phyloP scores from a whole-genome alignment of 1,139 yeast genomes.

The Saccharomyces pastorianus region DNA sequence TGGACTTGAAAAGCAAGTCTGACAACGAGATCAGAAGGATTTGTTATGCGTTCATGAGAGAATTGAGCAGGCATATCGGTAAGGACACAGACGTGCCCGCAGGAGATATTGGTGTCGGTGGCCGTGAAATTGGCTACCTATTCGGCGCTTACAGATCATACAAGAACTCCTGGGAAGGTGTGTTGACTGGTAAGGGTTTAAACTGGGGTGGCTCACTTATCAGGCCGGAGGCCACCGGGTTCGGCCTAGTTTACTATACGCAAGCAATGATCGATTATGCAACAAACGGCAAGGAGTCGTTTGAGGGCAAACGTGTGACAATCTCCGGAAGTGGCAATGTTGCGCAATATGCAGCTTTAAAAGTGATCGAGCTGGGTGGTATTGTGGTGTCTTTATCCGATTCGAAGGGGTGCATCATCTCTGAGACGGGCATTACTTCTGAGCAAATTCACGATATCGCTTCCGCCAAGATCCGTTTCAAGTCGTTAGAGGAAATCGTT shows the following conservation, averaged over 20 bases:
- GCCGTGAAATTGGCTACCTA: constrained; percentile 84
- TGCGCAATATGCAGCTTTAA: constrained; percentile 96
- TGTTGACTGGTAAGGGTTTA: constrained; percentile 93
- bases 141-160: constrained; percentile 93
- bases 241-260: constrained; percentile 91
- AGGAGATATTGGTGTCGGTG: constrained; percentile 92
- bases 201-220: constrained; percentile 98
- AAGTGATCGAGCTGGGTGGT: constrained; percentile 95
- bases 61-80: constrained; percentile 91
- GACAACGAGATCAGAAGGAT: constrained; percentile 92
- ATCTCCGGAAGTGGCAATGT: constrained; percentile 98
- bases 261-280: constrained; percentile 97
- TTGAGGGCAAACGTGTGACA: constrained; percentile 88
- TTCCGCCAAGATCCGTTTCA: constrained; percentile 73
- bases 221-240: constrained; percentile 99
- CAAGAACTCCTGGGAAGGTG: constrained; percentile 94
- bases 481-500: constrained; percentile 63
- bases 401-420: constrained; percentile 80
- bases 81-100: constrained; percentile 97
- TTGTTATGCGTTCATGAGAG: constrained; percentile 92
- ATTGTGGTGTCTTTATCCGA: constrained; percentile 88
- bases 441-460: constrained; percentile 73
- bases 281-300: constrained; percentile 75
- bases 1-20: constrained; percentile 90
- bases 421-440: constrained; percentile 69